These are phyloP conservation scores for Hypoxylon sp. DNA, from an alignment of 2,329 filamentous ascomycete genomes.

Conservation along the genomic window DNA sequence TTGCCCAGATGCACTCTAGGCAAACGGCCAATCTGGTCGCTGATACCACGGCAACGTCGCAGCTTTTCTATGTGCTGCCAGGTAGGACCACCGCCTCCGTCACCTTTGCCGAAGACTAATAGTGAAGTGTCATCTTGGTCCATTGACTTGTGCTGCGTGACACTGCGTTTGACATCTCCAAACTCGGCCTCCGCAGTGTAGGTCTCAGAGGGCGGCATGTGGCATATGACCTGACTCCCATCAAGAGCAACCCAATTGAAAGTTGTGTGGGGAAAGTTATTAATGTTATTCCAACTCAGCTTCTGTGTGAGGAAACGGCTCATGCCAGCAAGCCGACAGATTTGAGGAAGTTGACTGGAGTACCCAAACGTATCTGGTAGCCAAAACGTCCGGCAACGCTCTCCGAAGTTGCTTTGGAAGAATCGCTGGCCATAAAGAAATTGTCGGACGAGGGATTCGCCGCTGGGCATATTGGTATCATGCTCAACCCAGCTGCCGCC, in stretches of 20 bases:
- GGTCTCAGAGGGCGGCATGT: constrained; percentile 96
- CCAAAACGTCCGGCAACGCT: constrained; percentile 94
- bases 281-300: constrained; percentile 99
- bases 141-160: constrained; percentile 94
- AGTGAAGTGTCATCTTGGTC: constrained; percentile 92
- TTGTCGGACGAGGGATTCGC: constrained; percentile 92
- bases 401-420: constrained; percentile 92
- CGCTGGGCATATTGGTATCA: constrained; percentile 96
- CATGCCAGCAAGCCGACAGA: constrained; percentile 96
- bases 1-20: constrained; percentile 90
- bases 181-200: constrained; percentile 96
- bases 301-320: constrained; percentile 97
- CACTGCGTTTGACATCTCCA: constrained; percentile 90
- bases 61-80: constrained; percentile 96
- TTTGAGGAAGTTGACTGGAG: constrained; percentile 91
- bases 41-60: constrained; percentile 89
- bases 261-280: constrained; percentile 97
- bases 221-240: constrained; percentile 95
- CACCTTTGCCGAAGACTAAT: constrained; percentile 95
- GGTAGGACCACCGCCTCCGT: constrained; percentile 94
- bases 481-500: constrained; percentile 99
- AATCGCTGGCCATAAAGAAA: constrained; percentile 96
- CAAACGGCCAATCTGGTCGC: constrained; percentile 85
- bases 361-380: constrained; percentile 98
- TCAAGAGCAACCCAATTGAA: constrained; percentile 99